phyloP scores from a whole-genome alignment of 306 rosid genomes.

The Clitoria ternatea region DNA sequence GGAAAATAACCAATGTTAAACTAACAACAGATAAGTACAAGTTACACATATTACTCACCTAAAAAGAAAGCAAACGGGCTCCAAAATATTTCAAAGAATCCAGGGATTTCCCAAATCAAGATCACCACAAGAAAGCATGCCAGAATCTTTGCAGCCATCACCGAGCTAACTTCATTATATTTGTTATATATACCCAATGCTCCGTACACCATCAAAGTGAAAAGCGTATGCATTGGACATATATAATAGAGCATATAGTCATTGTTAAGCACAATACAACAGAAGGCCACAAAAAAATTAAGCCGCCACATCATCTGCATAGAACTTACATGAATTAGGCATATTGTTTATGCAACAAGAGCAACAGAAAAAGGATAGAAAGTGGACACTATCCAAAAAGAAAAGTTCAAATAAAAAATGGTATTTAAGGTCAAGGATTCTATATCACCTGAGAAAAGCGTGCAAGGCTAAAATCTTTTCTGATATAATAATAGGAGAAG shows the following conservation, averaged over 20 bases:
- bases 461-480: conserved; percentile 91
- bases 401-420: not conserved
- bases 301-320: conserved; percentile 99
- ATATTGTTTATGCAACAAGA: not conserved
- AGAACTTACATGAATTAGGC: conserved; percentile 15
- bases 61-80: conserved; percentile 69
- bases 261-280: conserved; percentile 89
- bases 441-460: conserved; percentile 89
- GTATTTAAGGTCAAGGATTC: not conserved
- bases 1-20: conserved; percentile 13
- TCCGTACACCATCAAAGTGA: conserved; percentile 98
- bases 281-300: conserved; percentile 82
- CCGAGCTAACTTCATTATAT: conserved; percentile 80
- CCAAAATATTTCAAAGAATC: conserved; percentile 79
- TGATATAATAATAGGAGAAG: conserved; percentile 89
- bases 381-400: not conserved
- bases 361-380: not conserved
- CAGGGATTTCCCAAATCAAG: conserved; percentile 95
- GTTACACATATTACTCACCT: conserved; percentile 49
- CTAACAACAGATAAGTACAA: conserved; percentile 11
- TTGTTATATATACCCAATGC: conserved; percentile 86
- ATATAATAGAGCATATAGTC: conserved; percentile 96
- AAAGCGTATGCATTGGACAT: conserved; percentile 98
- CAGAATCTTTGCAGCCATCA: conserved; percentile 72
- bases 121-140: conserved; percentile 91